Evolutionary conservation across 441 rosid genomes (phyloP).

Genomic region (Breynia disticha): DNA sequence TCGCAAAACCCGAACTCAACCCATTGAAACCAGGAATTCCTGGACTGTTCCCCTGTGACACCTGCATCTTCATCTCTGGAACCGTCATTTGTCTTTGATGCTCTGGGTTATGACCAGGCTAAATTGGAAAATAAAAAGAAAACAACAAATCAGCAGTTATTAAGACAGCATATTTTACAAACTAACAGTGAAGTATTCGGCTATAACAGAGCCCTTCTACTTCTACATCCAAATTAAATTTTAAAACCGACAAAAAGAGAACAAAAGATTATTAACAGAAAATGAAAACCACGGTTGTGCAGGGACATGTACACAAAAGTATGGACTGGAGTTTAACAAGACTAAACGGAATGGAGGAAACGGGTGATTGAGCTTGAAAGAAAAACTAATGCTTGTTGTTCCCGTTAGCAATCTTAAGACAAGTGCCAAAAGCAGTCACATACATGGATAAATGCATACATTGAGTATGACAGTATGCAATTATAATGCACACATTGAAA

Average conservation of each 20-base stretch:
- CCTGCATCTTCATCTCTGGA: conserved; percentile 67
- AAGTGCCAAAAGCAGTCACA: neutral
- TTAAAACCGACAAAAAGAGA: no score
- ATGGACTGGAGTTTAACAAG: no score
- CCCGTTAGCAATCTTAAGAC: no score
- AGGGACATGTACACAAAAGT: no score
- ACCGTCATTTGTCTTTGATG: conserved; percentile 56
- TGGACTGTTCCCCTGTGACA: conserved; percentile 57
- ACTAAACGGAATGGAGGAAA: no score
- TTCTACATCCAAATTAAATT: no score
- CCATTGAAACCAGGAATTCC: conserved; percentile 65
- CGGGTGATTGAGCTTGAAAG: no score
- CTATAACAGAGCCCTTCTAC: no score
- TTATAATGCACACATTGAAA: neutral
- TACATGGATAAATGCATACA: neutral
- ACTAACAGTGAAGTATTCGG: neutral
- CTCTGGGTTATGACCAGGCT: conserved; percentile 49
- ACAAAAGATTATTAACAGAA: no score
- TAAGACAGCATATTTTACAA: neutral
- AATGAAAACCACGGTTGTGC: no score
- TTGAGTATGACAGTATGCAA: neutral
- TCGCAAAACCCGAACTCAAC: conserved; percentile 57
- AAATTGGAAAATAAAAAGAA: conserved; percentile 11
- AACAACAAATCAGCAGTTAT: neutral
- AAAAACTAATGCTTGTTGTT: no score